Conservation (phyloP, 1,284 basidiomycete genomes). For the Cryptococcus depauperatus region DNA sequence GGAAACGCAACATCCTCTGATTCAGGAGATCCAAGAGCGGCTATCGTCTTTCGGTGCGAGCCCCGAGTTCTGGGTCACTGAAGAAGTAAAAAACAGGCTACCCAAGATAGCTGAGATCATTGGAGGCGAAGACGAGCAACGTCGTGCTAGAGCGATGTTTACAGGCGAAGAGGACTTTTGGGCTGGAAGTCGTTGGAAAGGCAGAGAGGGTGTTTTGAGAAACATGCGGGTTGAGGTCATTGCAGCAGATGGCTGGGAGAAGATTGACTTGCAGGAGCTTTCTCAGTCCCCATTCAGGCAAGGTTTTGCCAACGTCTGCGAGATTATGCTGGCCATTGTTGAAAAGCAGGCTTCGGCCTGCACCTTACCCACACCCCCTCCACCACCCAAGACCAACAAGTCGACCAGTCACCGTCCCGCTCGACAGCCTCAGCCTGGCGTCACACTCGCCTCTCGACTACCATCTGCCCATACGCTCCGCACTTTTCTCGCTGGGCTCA, state of each 20-base stretch:
- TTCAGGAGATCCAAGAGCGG: conserved; percentile 30
- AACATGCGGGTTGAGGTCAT: conserved; percentile 23
- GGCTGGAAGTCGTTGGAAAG: conserved; percentile 30
- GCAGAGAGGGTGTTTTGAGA: conserved; percentile 18
- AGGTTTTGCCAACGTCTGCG: conserved; percentile 13
- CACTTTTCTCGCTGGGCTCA: conserved; percentile 24
- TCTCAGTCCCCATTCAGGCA: conserved; percentile 9
- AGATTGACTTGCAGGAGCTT: neutral
- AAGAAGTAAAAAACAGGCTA: conserved; percentile 30
- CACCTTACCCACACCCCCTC: neutral
- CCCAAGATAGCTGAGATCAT: conserved; percentile 36
- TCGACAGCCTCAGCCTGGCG: conserved; percentile 1
- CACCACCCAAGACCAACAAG: conserved; percentile 4
- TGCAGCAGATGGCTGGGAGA: conserved; percentile 9
- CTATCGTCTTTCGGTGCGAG: conserved; percentile 7
- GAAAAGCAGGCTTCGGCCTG: conserved; percentile 5
- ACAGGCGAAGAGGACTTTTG: conserved; percentile 23
- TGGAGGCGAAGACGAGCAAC: conserved; percentile 29
- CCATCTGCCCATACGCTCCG: conserved; percentile 35
- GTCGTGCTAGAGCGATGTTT: conserved; percentile 28
- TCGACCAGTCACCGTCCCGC: neutral
- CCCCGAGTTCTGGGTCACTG: conserved; percentile 36
- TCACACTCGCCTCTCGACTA: conserved; percentile 14
- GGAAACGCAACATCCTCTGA: conserved; percentile 34
- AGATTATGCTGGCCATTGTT: conserved; percentile 15